Conservation (phyloP, 1,284 basidiomycete species). For the Tilletia caries region DNA sequence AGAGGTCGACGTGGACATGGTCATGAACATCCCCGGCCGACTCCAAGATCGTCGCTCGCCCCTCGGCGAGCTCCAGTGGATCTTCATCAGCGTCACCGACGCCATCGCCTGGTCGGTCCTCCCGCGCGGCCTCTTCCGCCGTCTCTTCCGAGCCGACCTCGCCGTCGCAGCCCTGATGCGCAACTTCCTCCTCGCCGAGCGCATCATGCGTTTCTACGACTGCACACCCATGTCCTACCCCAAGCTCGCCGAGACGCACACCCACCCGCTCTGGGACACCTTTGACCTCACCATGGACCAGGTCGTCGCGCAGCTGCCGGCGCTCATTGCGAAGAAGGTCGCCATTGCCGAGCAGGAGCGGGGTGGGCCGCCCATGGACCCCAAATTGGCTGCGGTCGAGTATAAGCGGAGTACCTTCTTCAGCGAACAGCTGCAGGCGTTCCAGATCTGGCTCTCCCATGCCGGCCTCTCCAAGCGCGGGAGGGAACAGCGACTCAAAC, state of each 20-base stretch:
- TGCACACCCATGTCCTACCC: slow-evolving; percentile 95
- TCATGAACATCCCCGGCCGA: slow-evolving; percentile 91
- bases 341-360: slow-evolving; percentile 56
- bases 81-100: slow-evolving; percentile 97
- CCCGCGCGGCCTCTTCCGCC: slow-evolving; percentile 85
- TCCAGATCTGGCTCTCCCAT: slow-evolving; percentile 84
- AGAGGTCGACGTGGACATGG: slow-evolving; percentile 67
- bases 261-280: slow-evolving; percentile 89
- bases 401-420: slow-evolving; percentile 94
- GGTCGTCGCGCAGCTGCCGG: slow-evolving; percentile 87
- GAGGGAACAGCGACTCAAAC: slow-evolving; percentile 35
- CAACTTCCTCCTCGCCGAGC: slow-evolving; percentile 92
- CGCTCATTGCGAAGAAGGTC: slow-evolving; percentile 69
- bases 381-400: slow-evolving; percentile 54
- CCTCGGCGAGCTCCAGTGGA: slow-evolving; percentile 96
- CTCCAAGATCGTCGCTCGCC: slow-evolving; percentile 93
- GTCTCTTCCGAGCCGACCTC: slow-evolving; percentile 90
- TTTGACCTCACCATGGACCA: slow-evolving; percentile 98
- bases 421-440: slow-evolving; percentile 91
- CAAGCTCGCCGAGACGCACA: slow-evolving; percentile 85
- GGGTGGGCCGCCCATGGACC: slow-evolving; percentile 50
- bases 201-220: slow-evolving; percentile 97
- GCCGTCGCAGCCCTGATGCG: slow-evolving; percentile 93
- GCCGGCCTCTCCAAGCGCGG: slow-evolving; percentile 51
- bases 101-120: slow-evolving; percentile 99